Evolutionary conservation across 116 monocot genomes (phyloP).

Genomic region (Trichopus zeylanicus): DNA sequence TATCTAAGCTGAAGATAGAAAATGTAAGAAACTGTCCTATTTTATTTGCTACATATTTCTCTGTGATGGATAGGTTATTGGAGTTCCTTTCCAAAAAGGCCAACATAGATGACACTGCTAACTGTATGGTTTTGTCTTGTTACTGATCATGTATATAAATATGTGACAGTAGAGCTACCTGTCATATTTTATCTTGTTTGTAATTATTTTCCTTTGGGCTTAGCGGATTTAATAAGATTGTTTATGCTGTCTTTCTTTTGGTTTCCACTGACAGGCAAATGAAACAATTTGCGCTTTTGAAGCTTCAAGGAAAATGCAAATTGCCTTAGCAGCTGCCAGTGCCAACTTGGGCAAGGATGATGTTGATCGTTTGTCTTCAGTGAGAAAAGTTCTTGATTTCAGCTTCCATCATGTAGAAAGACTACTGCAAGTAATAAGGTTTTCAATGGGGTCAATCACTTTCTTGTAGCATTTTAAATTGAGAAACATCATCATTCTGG

Average conservation of each 20-base stretch:
- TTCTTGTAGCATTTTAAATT: too few species aligned
- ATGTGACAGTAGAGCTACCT: too few species aligned
- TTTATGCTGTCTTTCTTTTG: conserved; percentile 5
- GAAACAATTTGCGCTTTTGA: conserved; percentile 78
- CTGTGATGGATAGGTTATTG: too few species aligned
- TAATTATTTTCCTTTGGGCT: background rate
- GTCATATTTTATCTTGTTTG: background rate
- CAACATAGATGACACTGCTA: too few species aligned
- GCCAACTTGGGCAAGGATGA: conserved; percentile 23
- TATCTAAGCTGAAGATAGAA: too few species aligned
- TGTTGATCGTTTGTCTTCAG: conserved; percentile 42
- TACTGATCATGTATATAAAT: too few species aligned
- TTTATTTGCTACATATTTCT: too few species aligned
- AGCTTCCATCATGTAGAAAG: conserved; percentile 2
- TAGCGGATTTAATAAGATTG: too few species aligned
- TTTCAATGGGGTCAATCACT: conserved; percentile 7
- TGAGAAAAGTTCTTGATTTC: conserved; percentile 8
- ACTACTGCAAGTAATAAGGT: background rate
- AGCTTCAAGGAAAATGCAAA: conserved; percentile 66
- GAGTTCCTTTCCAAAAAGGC: too few species aligned
- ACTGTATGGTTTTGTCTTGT: too few species aligned
- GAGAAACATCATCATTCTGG: background rate
- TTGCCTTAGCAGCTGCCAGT: conserved; percentile 56
- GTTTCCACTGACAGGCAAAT: conserved; percentile 37
- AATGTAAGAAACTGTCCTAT: too few species aligned